Base-by-base conservation (phyloP, 352 stramenopile species). In the Phytophthora aleatoria region DNA sequence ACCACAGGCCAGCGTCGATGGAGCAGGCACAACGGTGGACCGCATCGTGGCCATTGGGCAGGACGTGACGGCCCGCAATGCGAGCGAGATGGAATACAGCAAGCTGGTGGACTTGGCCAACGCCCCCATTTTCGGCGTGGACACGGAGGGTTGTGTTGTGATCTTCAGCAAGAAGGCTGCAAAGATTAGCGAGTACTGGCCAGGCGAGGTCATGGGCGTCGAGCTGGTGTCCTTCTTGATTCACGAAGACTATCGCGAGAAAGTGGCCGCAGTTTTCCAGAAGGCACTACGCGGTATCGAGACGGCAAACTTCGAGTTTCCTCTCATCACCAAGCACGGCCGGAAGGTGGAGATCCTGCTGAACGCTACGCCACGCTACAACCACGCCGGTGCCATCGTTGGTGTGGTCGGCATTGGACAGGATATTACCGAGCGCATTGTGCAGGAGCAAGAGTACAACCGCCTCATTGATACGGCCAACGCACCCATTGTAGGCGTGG, bases 141-240 rank as follows among this genome's bases (percentile, higher is more conserved):
- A 92, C 41, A 77, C 72, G 9, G 59, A 87, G 5, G 74, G 77
- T 5, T 61, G 64, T 13, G 74, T 94, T 15, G 83, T 88, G 11
- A 85, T 94, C 12, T 98, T 96, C 73, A 98, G 98, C 69, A 88
- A 97, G 41, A 97, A 96, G 69, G 92, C 89, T 0, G 77, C 82
- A 26, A 87, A 91, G 56, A 85, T 94, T 45, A 97, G 87, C 36
- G 92, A 96, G 52, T 98, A 94, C 63, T 77, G 71, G 39, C 86
- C 88, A 9, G 76, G 87, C 5, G 92, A 98, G 69, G 90, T 95
- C 8, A 90, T 97, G 73, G 92, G 87, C 24, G 69, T 79, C 16
- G 70, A 91, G 9, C 64, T 98, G 5, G 83, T 97, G 26, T 74
- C 87, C 6, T 79, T 78, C 13, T 78, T 97, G 53, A 93, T 97